Base-by-base conservation (phyloP, 768 basidiomycete species). In the Hortiboletus flavorubellus region DNA sequence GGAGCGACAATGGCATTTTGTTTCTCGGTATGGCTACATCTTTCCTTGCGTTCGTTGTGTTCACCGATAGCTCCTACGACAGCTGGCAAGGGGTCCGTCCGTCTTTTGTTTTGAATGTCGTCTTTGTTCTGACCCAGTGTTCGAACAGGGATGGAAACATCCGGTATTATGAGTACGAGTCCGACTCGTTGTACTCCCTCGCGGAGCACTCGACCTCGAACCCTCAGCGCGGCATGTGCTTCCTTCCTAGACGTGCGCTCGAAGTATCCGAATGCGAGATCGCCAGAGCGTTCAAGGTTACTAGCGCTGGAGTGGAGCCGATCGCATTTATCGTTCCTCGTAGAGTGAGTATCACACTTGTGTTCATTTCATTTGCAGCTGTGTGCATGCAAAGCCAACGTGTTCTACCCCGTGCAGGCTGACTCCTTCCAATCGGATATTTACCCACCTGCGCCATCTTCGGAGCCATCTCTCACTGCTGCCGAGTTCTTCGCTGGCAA, bases 361-460 rank as follows among this genome's bases (percentile, higher is more conserved):
- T 4, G 44, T 15, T 8, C 10, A 26, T n/a, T 4, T n/a, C 8
- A 14, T 31, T 51, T 23, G 11, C 7, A 16, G 21, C 23, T 10
- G 3, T 14, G 29, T 38, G 18, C 15, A 12, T 8, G n/a, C 42
- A 11, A 59, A 37, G 37, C 45, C 40, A 34, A 40, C 38, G n/a
- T 8, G 15, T 30, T 21, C 16, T 18, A 49, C 29, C 5, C 37
- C 8, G 38, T 21, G 4, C 68, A 93, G 91, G 82, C 94, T 37
- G 94, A 98, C 54, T 85, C 87, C 5, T 98, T 98, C 91, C 96
- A 98, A 72, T 86, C 93, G 14, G 96, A 98, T 71, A 96, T 98
- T 70, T 98, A 84, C 79, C 96, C 97, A 5, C 91, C 92, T 9
- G 96, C 93, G 1, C 85, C 85, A 0, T 91, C 93, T 5, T 71